Base-by-base conservation (phyloP, 768 basidiomycete genomes). In the Termitomyces sp. region DNA sequence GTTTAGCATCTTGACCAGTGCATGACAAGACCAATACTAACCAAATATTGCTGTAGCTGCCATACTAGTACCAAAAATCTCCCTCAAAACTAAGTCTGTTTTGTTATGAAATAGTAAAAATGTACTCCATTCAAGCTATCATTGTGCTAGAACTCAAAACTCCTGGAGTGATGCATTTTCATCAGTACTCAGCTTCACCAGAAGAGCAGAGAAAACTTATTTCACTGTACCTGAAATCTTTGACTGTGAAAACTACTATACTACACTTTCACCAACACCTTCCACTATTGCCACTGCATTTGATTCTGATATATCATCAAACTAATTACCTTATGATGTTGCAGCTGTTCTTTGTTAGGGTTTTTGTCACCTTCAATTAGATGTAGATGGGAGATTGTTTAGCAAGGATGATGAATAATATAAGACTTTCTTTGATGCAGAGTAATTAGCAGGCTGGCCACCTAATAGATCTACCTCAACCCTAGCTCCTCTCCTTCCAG, bases 261-360 rank as follows among this genome's bases (percentile, higher is more conserved):
- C 79, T 69, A 78, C 82, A 15, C 81, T 82, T 73, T 76, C 86
- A 74, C 79, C 84, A 47, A 75, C 80, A 52, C 72, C 84, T 31
- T 68, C 79, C 29, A 70, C 84, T 42, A 66, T 83, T 38, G 67
- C 74, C 14, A 76, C 83, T 8, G 70, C 81, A 38, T 91, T 93
- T 65, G 82, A 86, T 68, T 80, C 83, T 11, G 89, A 90, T 73
- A 75, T 92, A 51, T 76, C 77, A 54, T 86, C 81, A 62, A 82
- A 86, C 4, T 83, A 84, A 37, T 87, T 86, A 38, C 84, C 88
- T 1, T 87, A 92, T 58, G 92, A 93, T 68, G 79, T 91, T 51
- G 90, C 92, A 15, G 86, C 91, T 31, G 87, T 92, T 15, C 77
- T 93, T 17, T 86, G 92, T 48, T 93, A 92, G 92, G 89, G 83